Percentiles rank a stretch among this genome's conserved stretches.
These are phyloP conservation scores for Terfezia claveryi DNA, from an alignment of 495 filamentous ascomycete genomes.

Conservation along the genomic window DNA sequence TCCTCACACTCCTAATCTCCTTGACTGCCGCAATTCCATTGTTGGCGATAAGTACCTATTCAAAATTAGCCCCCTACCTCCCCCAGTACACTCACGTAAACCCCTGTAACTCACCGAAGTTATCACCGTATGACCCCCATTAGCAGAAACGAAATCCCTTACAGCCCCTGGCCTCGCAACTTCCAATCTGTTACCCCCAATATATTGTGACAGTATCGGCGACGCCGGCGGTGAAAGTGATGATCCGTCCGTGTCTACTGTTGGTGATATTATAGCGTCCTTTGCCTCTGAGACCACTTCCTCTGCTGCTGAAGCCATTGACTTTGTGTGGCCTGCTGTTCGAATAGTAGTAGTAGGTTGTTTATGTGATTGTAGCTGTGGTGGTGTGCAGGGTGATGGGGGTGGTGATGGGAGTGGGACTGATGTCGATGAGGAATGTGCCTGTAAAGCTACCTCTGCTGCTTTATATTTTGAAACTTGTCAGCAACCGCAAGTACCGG, in stretches of 20 bases:
- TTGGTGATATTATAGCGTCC: background rate
- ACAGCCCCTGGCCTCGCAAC: slow-evolving; percentile 57
- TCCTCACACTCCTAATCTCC: slow-evolving; percentile 91
- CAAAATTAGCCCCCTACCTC: background rate
- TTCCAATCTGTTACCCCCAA: slow-evolving; percentile 72
- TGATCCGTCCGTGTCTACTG: background rate
- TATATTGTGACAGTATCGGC: slow-evolving; percentile 75
- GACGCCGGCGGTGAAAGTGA: slow-evolving; percentile 40
- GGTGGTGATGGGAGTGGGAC: too few species aligned
- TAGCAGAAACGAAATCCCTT: slow-evolving; percentile 76
- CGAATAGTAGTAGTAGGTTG: too few species aligned
- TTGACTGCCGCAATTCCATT: slow-evolving; percentile 99
- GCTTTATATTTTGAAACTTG: too few species aligned
- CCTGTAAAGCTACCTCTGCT: too few species aligned
- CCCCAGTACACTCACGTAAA: background rate
- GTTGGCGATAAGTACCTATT: slow-evolving; percentile 91
- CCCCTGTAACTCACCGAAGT: slow-evolving; percentile 48
- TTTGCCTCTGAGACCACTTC: too few species aligned
- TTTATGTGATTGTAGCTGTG: too few species aligned
- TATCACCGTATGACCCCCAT: slow-evolving; percentile 93
- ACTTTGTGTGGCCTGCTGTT: too few species aligned
- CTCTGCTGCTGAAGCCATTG: too few species aligned
- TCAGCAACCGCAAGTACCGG: too few species aligned
- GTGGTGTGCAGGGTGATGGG: too few species aligned
- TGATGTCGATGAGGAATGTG: too few species aligned